A percentile compares a stretch with the other conserved stretches of the same genome.
phyloP scores from a whole-genome alignment of 2,329 filamentous ascomycete species.

The Magnaporthiopsis poae region DNA sequence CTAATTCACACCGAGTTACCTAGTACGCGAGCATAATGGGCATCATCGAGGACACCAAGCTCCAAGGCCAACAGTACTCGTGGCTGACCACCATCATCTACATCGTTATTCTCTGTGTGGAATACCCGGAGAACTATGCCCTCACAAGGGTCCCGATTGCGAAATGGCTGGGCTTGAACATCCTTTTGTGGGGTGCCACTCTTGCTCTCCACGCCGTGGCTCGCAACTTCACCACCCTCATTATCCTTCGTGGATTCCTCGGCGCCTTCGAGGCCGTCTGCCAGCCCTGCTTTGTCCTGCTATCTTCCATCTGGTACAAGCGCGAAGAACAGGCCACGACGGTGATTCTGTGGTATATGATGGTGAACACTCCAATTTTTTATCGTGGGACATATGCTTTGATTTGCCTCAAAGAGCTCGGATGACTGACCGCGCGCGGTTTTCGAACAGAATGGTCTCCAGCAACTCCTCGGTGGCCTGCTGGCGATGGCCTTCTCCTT shows the following conservation, averaged over 20 bases:
- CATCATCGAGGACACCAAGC: constrained; percentile 25
- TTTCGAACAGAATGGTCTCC: constrained; percentile 33
- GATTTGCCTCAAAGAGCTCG: constrained; percentile 22
- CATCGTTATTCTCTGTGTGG: constrained; percentile 58
- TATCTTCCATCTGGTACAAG: constrained; percentile 63
- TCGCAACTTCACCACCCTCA: constrained; percentile 48
- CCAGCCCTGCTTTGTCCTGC: constrained; percentile 57
- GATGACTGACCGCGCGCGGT: constrained; percentile 38
- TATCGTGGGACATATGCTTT: constrained; percentile 15
- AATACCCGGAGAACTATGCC: constrained; percentile 58
- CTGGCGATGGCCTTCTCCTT: constrained; percentile 34
- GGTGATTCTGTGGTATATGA: constrained; percentile 20
- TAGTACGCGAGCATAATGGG: constrained; percentile 27
- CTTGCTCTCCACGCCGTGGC: constrained; percentile 54
- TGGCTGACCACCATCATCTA: constrained; percentile 70
- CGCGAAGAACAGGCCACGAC: constrained; percentile 52
- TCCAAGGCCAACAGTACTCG: constrained; percentile 39
- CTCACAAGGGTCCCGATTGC: constrained; percentile 50
- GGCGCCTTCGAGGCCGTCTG: constrained; percentile 63
- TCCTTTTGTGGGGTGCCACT: constrained; percentile 53
- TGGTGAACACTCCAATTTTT: constrained; percentile 53
- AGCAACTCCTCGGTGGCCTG: constrained; percentile 42
- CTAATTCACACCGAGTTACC: neutral
- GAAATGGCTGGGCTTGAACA: constrained; percentile 55
- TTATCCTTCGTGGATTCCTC: constrained; percentile 53